Conservation (phyloP, 768 basidiomycete genomes). For the Pulveroboletus sp. region DNA sequence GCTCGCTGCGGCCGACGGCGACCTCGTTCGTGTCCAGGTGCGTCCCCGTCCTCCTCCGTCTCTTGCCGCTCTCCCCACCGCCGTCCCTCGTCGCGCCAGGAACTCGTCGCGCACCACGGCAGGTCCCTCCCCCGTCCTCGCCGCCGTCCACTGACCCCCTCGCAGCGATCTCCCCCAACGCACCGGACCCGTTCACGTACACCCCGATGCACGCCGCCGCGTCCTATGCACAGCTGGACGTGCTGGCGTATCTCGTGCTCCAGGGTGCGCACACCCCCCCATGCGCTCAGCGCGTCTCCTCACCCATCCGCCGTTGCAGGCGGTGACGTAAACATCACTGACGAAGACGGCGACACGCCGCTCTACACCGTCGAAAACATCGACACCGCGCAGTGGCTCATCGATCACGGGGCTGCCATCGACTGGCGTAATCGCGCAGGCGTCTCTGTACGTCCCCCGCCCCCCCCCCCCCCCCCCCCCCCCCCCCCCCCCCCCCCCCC, state of each 20-base stretch:
- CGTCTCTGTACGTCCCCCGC: conserved; percentile 54
- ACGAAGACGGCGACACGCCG: conserved; percentile 88
- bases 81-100: conserved; percentile 37
- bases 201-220: conserved; percentile 95
- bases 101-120: conserved; percentile 56
- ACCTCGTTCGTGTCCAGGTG: conserved; percentile 72
- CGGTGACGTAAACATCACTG: conserved; percentile 82
- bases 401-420: conserved; percentile 70
- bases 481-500: too few relatives aligned
- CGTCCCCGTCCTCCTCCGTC: conserved; percentile 12
- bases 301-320: conserved; percentile 38
- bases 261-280: conserved; percentile 39
- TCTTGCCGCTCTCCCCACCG: conserved; percentile 4
- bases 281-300: too few relatives aligned
- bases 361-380: conserved; percentile 84
- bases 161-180: conserved; percentile 63
- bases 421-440: conserved; percentile 65
- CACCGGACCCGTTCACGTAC: conserved; percentile 67
- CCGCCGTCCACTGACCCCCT: conserved; percentile 20
- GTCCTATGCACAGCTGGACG: conserved; percentile 76
- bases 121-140: conserved; percentile 31
- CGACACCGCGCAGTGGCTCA: conserved; percentile 70
- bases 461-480: conserved; percentile 9
- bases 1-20: conserved; percentile 91
- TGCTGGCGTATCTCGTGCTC: conserved; percentile 75